These are phyloP conservation scores for Kluyveromyces sp. DNA, from an alignment of 1,139 yeast genomes.

Conservation along the genomic window DNA sequence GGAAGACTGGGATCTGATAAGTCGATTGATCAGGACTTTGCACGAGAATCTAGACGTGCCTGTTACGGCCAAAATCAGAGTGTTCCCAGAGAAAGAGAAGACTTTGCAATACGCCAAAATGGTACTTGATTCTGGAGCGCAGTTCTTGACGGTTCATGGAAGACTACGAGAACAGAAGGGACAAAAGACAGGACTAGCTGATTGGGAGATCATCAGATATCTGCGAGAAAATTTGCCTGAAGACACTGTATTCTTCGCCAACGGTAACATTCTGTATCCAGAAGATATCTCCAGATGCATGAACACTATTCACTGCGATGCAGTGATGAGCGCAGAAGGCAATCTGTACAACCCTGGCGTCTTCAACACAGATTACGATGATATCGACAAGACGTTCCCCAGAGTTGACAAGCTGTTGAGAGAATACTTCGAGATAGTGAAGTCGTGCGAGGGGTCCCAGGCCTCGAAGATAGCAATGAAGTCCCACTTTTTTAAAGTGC, in stretches of 20 bases:
- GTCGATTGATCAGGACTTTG: slow-evolving; percentile 59
- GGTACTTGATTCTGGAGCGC: slow-evolving; percentile 95
- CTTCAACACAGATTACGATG: slow-evolving; percentile 39
- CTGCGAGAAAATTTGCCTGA: slow-evolving; percentile 72
- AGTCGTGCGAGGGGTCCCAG: slow-evolving; percentile 47
- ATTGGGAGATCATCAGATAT: slow-evolving; percentile 75
- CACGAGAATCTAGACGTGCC: slow-evolving; percentile 75
- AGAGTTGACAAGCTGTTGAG: slow-evolving; percentile 76
- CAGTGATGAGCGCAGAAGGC: slow-evolving; percentile 97
- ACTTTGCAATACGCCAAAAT: slow-evolving; percentile 80
- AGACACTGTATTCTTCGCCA: slow-evolving; percentile 85
- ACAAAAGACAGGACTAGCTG: slow-evolving; percentile 89
- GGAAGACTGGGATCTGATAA: slow-evolving; percentile 93
- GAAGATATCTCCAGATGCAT: slow-evolving; percentile 69
- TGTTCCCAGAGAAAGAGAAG: slow-evolving; percentile 79
- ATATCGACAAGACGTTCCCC: slow-evolving; percentile 66
- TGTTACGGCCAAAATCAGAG: slow-evolving; percentile 92
- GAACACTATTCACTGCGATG: slow-evolving; percentile 64
- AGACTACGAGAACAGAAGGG: slow-evolving; percentile 97
- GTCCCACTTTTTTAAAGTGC: slow-evolving; percentile 81
- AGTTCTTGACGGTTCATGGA: slow-evolving; percentile 90
- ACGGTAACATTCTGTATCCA: slow-evolving; percentile 85
- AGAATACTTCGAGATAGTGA: slow-evolving; percentile 84
- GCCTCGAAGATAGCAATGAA: slow-evolving; percentile 85
- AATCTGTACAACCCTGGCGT: slow-evolving; percentile 90